phyloP scores from a whole-genome alignment of 805 yeast species.

The Alloascoidea hylecoeti region DNA sequence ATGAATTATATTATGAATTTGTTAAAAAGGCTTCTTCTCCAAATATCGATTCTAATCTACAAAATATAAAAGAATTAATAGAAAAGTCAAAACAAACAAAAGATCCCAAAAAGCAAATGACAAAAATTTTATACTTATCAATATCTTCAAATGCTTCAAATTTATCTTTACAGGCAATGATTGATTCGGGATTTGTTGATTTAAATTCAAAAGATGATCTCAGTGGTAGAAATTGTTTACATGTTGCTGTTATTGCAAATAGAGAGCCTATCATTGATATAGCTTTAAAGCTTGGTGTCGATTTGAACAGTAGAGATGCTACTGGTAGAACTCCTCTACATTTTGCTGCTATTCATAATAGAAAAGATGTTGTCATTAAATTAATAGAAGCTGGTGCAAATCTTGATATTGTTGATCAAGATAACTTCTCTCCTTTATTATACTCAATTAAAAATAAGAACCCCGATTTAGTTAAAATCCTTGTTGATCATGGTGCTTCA shows the following conservation, averaged over 20 bases:
- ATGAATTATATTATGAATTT: conserved; percentile 62
- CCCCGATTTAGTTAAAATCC: conserved; percentile 33
- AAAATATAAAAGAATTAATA: conserved; percentile 27
- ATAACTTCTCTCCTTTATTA: conserved; percentile 59
- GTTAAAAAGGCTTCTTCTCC: conserved; percentile 31
- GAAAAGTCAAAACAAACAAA: conserved; percentile 25
- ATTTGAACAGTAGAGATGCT: conserved; percentile 15
- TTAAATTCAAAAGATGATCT: conserved; percentile 55
- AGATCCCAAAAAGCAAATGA: conserved; percentile 30
- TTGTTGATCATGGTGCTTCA: conserved; percentile 31
- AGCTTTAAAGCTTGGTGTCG: conserved; percentile 10
- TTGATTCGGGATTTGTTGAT: conserved; percentile 37
- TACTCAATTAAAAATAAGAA: conserved; percentile 64
- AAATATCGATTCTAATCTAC: conserved; percentile 3
- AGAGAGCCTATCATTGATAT: conserved; percentile 17
- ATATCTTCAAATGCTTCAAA: conserved; percentile 56
- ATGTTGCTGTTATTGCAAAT: conserved; percentile 34
- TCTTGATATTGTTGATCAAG: conserved; percentile 21
- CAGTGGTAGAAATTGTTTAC: conserved; percentile 61
- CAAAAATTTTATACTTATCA: conserved; percentile 61
- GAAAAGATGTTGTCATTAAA: conserved; percentile 25
- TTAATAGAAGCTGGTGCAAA: conserved; percentile 24
- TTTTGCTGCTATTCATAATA: conserved; percentile 54
- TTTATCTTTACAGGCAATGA: conserved; percentile 34
- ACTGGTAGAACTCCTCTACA: conserved; percentile 74